Conservation (phyloP, 2,329 filamentous ascomycete genomes). For the Exophiala aquamarina region DNA sequence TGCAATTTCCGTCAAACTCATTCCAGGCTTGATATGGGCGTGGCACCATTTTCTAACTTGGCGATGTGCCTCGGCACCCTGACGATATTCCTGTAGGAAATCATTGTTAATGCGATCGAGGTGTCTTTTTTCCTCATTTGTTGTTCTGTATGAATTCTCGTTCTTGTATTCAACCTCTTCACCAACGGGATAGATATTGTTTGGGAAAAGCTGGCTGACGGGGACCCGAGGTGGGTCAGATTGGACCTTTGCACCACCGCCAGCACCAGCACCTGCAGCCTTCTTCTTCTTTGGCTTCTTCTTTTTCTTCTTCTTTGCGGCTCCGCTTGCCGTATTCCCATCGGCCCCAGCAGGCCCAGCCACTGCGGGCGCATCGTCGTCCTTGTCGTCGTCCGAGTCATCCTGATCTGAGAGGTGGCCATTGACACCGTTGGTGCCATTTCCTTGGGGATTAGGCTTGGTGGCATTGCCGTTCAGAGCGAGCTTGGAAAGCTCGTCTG, state of each 20-base stretch:
- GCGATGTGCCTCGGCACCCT: constrained; percentile 84
- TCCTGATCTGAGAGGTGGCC: constrained; percentile 51
- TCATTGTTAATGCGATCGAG: constrained; percentile 78
- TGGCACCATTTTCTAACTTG: constrained; percentile 83
- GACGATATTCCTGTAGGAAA: constrained; percentile 76
- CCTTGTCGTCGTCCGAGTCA: constrained; percentile 55
- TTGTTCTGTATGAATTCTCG: constrained; percentile 77
- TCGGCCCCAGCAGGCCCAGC: constrained; percentile 40
- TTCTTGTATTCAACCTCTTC: constrained; percentile 75
- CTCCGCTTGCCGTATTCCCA: constrained; percentile 31
- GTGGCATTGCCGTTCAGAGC: constrained; percentile 35
- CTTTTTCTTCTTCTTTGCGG: constrained; percentile 78
- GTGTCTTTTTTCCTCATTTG: constrained; percentile 79
- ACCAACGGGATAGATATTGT: constrained; percentile 71
- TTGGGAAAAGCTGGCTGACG: constrained; percentile 71
- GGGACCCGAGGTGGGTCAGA: constrained; percentile 74
- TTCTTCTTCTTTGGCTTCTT: constrained; percentile 71
- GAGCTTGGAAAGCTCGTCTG: constrained; percentile 29
- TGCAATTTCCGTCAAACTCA: constrained; percentile 77
- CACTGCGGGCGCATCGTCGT: constrained; percentile 44
- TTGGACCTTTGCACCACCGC: constrained; percentile 62
- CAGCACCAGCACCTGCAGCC: constrained; percentile 40
- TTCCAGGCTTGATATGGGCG: constrained; percentile 76
- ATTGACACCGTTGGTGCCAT: constrained; percentile 37
- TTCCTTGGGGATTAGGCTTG: constrained; percentile 21